phyloP scores from a whole-genome alignment of 2,329 filamentous ascomycete species.

The Aspergillus sp. region DNA sequence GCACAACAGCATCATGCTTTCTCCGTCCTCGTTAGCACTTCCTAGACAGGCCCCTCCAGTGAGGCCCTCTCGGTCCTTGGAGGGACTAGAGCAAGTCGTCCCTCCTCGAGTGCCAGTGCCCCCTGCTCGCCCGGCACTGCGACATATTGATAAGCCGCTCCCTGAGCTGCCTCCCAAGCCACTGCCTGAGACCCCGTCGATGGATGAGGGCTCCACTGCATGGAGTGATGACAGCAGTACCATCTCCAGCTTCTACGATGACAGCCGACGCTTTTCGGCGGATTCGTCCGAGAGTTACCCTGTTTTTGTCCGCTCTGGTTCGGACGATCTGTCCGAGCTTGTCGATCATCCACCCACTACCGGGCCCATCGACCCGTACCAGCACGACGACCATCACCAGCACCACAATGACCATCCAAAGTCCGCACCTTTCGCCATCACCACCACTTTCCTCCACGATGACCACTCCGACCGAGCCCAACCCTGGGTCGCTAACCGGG shows the following conservation, averaged over 20 bases:
- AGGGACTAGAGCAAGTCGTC: constrained; percentile 41
- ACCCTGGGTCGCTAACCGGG: constrained; percentile 24
- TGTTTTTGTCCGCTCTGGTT: constrained; percentile 33
- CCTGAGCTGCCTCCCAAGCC: constrained; percentile 35
- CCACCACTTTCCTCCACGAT: constrained; percentile 20
- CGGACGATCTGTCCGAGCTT: constrained; percentile 31
- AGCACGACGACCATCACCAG: not conserved
- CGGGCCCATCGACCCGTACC: constrained; percentile 14
- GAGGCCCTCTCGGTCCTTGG: constrained; percentile 37
- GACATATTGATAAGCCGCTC: constrained; percentile 36
- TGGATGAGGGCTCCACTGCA: constrained; percentile 28
- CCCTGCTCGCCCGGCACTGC: constrained; percentile 19
- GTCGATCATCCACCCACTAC: constrained; percentile 29
- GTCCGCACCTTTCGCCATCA: constrained; percentile 14
- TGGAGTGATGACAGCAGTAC: constrained; percentile 35
- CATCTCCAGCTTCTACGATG: constrained; percentile 25
- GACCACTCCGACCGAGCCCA: constrained; percentile 29
- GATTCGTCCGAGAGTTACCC: constrained; percentile 34
- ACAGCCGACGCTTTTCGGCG: constrained; percentile 20
- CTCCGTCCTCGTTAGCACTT: constrained; percentile 22
- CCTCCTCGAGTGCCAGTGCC: constrained; percentile 28
- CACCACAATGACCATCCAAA: constrained; percentile 2
- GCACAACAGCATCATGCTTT: constrained; percentile 23
- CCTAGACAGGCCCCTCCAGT: constrained; percentile 35
- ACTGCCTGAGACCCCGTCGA: constrained; percentile 22